phyloP scores from a whole-genome alignment of 2,329 filamentous ascomycete genomes.

The Coniochaeta prunicola region DNA sequence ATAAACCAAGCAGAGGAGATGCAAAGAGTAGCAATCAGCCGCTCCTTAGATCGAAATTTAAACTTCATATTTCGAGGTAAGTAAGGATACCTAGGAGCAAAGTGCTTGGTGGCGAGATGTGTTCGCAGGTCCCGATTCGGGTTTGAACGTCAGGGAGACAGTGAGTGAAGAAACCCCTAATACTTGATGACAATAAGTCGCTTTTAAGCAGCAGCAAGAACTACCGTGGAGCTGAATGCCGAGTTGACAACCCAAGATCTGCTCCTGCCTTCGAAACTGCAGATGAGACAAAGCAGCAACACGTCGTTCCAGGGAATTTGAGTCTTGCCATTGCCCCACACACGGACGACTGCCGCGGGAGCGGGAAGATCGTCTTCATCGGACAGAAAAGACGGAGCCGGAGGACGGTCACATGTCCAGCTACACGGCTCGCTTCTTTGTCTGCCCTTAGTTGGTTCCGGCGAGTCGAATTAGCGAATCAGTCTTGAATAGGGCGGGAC shows the following conservation, averaged over 20 bases:
- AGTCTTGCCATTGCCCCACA: not conserved
- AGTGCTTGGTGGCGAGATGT: not conserved
- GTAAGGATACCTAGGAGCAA: not conserved
- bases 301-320: not conserved
- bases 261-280: not conserved
- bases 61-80: slow-evolving; percentile 22
- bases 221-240: not conserved
- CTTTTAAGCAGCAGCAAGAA: not conserved
- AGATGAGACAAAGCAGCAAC: not conserved
- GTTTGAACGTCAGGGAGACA: not conserved
- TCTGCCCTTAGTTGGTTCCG: not conserved
- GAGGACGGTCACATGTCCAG: not conserved
- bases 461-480: not conserved
- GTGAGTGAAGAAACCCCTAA: not conserved
- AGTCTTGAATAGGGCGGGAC: not conserved
- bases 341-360: not conserved
- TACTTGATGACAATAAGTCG: not conserved
- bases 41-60: slow-evolving; percentile 33
- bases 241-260: not conserved
- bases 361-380: not conserved
- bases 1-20: slow-evolving; percentile 45
- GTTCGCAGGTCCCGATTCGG: not conserved
- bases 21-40: slow-evolving; percentile 37
- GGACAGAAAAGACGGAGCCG: not conserved
- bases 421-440: not conserved